Evolutionary conservation across 306 rosid genomes (phyloP).

Genomic region (Corylus avellana): DNA sequence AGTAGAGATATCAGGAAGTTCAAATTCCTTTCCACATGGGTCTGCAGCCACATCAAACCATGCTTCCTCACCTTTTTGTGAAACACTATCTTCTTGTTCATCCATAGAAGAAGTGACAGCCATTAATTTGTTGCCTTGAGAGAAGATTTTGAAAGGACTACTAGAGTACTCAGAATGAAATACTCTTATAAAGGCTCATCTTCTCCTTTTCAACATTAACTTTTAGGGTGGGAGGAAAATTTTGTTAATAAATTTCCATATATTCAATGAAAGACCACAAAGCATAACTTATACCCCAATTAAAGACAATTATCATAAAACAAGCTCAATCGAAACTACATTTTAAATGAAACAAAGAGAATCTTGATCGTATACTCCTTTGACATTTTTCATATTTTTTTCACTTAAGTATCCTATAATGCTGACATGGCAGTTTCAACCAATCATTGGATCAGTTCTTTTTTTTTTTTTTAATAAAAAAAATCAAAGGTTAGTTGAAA

Average conservation of each 20-base stretch:
- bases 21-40: slow-evolving; percentile 21
- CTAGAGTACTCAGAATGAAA: not conserved
- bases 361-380: no score
- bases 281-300: no score
- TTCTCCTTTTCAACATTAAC: not conserved
- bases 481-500: no score
- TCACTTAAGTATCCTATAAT: no score
- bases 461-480: no score
- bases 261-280: no score
- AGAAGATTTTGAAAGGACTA: not conserved
- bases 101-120: slow-evolving; percentile 3
- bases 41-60: slow-evolving; percentile 20
- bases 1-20: slow-evolving; percentile 13
- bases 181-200: not conserved
- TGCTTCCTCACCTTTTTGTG: not conserved
- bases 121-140: not conserved
- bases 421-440: no score
- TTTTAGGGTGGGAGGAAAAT: not conserved
- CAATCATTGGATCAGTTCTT: no score
- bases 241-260: no score
- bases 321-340: not conserved
- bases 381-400: no score
- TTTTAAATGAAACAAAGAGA: no score
- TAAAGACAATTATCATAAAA: no score
- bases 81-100: not conserved